These are phyloP conservation scores for Flaveria brownii DNA, from an alignment of 129 eudicot species.

Conservation along the genomic window DNA sequence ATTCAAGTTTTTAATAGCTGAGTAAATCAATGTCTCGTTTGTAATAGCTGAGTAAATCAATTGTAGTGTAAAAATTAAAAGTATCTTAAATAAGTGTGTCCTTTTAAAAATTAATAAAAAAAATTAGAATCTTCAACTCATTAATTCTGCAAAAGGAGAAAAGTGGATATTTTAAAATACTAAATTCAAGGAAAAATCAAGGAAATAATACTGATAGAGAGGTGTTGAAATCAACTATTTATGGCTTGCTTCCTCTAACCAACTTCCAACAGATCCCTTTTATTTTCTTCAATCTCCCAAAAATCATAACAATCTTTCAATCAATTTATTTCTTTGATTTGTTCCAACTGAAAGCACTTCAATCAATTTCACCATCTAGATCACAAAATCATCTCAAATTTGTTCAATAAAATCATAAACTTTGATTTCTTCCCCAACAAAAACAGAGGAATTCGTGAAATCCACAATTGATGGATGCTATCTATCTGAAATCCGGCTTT, in stretches of 20 bases:
- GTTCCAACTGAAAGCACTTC: neutral
- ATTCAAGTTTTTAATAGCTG: no score
- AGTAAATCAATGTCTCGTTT: no score
- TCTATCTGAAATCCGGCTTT: conserved; percentile 56
- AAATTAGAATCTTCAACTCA: no score
- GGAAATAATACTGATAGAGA: neutral
- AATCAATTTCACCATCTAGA: neutral
- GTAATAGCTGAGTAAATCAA: no score
- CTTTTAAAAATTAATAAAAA: no score
- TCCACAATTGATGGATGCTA: conserved; percentile 56
- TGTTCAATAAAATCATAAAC: neutral
- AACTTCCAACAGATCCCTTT: conserved; percentile 16
- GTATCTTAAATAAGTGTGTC: no score
- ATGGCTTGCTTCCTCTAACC: conserved; percentile 10
- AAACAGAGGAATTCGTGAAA: conserved; percentile 15
- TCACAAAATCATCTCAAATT: conserved; percentile 5
- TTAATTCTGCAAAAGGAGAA: no score
- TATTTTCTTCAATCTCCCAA: neutral
- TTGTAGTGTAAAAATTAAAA: no score
- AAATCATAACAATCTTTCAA: neutral
- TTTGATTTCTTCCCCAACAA: neutral
- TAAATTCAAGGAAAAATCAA: neutral
- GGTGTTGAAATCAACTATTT: conserved; percentile 10
- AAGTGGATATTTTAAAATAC: neutral
- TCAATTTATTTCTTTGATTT: no score